phyloP scores from a whole-genome alignment of 2,329 filamentous ascomycete genomes.

The Pseudogymnoascus sp. region DNA sequence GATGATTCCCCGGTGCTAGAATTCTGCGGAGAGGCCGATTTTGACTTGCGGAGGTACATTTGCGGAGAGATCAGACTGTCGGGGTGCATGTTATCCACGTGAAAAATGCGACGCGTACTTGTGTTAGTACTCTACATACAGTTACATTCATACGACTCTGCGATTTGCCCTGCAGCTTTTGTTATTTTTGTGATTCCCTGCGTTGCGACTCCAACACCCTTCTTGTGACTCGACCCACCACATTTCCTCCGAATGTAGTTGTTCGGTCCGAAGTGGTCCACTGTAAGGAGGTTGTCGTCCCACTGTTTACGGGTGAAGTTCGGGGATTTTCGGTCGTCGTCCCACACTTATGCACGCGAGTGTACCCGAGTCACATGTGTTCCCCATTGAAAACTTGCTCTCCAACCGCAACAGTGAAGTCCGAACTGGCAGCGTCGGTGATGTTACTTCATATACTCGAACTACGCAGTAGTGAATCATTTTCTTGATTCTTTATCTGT shows the following conservation, averaged over 20 bases:
- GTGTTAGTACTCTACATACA: too few relatives aligned
- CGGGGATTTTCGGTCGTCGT: background rate
- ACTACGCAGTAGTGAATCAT: background rate
- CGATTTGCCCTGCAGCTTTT: background rate
- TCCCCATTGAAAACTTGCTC: background rate
- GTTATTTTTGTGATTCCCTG: background rate
- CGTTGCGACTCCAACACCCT: background rate
- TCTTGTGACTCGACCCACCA: background rate
- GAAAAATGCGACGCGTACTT: background rate
- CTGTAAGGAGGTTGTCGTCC: background rate
- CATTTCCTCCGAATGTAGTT: background rate
- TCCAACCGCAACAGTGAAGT: background rate
- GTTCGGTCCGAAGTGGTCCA: conserved; percentile 3
- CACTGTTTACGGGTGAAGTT: background rate
- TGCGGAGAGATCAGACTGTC: background rate
- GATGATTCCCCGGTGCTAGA: background rate
- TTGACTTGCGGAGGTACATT: background rate
- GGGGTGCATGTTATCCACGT: conserved; percentile 2
- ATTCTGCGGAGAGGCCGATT: background rate
- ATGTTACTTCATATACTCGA: background rate
- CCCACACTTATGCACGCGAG: background rate
- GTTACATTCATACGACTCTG: too few relatives aligned
- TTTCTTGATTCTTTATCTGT: background rate
- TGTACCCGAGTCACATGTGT: conserved; percentile 2
- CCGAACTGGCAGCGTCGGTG: background rate